Percentiles rank a stretch among this genome's conserved stretches.
Evolutionary conservation across 495 filamentous ascomycete species (phyloP).

Genomic region (Bacidia rubella): DNA sequence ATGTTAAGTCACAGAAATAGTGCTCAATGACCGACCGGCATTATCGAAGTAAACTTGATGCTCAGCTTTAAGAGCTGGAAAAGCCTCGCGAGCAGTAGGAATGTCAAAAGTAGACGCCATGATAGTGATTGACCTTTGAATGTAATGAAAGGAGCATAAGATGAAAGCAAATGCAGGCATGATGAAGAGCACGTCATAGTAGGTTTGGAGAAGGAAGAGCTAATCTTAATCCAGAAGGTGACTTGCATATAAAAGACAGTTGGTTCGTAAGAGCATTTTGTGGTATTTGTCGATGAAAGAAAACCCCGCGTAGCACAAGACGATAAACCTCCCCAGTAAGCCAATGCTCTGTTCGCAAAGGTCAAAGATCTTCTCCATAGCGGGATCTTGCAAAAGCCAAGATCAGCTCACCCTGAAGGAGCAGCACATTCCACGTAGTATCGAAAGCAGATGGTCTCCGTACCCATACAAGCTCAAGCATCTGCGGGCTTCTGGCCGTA

Average conservation of each 20-base stretch:
- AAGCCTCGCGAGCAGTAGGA: constrained; percentile 38
- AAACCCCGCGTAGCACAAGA: too few species aligned
- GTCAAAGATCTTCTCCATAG: too few species aligned
- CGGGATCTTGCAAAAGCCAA: too few species aligned
- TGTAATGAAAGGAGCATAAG: not conserved
- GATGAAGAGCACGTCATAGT: not conserved
- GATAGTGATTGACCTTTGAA: not conserved
- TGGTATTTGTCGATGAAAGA: too few species aligned
- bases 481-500: constrained; percentile 9
- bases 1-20: too few species aligned
- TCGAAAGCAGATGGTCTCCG: not conserved
- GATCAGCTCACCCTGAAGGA: too few species aligned
- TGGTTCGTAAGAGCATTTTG: too few species aligned
- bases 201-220: not conserved
- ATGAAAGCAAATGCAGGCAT: not conserved
- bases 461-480: not conserved
- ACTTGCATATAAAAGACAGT: too few species aligned
- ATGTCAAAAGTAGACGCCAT: constrained; percentile 34
- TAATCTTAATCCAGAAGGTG: not conserved
- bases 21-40: constrained; percentile 30
- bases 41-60: constrained; percentile 60
- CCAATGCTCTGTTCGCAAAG: too few species aligned
- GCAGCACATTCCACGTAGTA: too few species aligned
- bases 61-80: constrained; percentile 50
- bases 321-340: too few species aligned